Evolutionary conservation across 148 eudicot species (phyloP), one percentile per base, ranked within the genome.

Genomic region (Pharnaceum exiguum): DNA sequence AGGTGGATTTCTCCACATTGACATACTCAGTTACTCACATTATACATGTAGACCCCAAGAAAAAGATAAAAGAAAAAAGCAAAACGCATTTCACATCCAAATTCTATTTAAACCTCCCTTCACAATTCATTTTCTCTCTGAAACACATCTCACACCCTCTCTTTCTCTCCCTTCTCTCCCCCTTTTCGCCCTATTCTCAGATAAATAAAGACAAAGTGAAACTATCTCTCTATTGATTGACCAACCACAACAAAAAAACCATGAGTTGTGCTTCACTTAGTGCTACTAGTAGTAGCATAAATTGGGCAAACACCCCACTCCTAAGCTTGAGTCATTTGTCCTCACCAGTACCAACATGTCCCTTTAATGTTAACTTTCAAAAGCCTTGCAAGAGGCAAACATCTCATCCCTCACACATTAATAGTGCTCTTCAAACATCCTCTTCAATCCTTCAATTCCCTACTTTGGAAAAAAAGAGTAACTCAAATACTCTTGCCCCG

Each of bases 361-460:
- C 49, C 4, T 45, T 45, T 4, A 3, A 22, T 3, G 7, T 19
- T 22, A 12, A 19, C 22, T 19, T 44, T 25, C 24, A 18, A 18
- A 18, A 44, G 48, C 22, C 25, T 15, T 19, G 2, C 1, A 45
- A 45, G 11, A 45, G 11, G 13, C 27, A 0, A 45, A 21, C 13
- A 45, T 15, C 2, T 5, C 6, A 39, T 10, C 10, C 44, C 21
- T 17, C 26, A 16, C 21, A 16, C 2, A 28, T 29, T 51, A 37
- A 51, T 0, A 21, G 39, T 10, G 59, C 59, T 23, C 40, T 63
- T 30, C 58, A 63, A 3, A 27, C 67, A 44, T 13, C 48, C 19
- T 15, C 33, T 15, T 16, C 47, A 3, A 25, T 37, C 17, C 33
- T 11, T 28, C 25, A 21, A 18, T 19, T 35, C 11, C 10, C 33